These are phyloP conservation scores for Eucalyptus cladocalyx DNA, from an alignment of 345 rosid species.

Conservation along the genomic window DNA sequence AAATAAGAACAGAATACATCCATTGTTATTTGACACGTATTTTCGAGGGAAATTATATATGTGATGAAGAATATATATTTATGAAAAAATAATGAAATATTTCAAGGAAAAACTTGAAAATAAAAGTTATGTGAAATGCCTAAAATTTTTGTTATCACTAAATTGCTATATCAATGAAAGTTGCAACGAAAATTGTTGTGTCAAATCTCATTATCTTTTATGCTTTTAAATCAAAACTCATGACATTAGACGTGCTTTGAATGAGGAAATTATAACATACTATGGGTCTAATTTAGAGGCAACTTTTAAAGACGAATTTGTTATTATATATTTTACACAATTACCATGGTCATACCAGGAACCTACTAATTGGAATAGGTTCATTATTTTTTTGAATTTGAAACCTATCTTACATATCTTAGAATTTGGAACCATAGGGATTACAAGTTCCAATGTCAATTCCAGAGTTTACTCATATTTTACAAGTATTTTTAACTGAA, in stretches of 20 bases:
- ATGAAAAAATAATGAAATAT: neutral
- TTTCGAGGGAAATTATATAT: neutral
- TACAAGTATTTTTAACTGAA: too few relatives aligned
- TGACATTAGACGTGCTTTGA: neutral
- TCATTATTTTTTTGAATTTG: too few relatives aligned
- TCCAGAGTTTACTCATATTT: too few relatives aligned
- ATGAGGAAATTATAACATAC: neutral
- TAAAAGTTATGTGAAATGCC: neutral
- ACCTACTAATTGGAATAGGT: too few relatives aligned
- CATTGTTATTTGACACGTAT: neutral
- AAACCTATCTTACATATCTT: too few relatives aligned
- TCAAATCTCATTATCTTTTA: neutral
- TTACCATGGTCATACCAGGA: accelerated
- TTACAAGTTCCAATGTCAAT: too few relatives aligned
- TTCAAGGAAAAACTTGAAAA: neutral
- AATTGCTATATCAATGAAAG: too few relatives aligned
- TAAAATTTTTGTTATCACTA: neutral
- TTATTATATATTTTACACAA: too few relatives aligned
- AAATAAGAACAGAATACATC: neutral
- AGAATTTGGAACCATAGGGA: too few relatives aligned
- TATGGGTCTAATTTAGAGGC: neutral
- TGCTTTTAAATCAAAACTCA: neutral
- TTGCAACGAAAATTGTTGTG: too few relatives aligned
- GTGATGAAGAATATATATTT: neutral
- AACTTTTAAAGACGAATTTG: neutral